Base-by-base conservation (phyloP, 192 early-diverging fungal species). In the Phycomyces blakesleeanus region DNA sequence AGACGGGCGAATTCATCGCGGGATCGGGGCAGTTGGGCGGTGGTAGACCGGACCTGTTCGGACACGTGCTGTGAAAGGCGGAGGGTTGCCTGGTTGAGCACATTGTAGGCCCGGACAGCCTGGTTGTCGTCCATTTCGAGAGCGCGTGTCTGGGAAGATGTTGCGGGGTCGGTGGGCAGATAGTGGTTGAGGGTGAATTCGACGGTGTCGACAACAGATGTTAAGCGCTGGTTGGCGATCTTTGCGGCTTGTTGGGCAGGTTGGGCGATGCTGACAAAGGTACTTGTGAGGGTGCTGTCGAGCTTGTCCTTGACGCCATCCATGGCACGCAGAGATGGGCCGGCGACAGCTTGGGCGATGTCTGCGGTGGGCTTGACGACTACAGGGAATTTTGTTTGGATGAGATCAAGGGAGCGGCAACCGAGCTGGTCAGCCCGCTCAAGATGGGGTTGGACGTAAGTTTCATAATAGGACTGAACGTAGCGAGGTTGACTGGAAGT, bases 351-450 rank as follows among this genome's bases (percentile, higher is more conserved):
- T 40, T 73, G 68, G 21, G 89, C 73, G 50, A 89, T 81, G 63
- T 89, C 83, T 55, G 68, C 69, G 11, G 85, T 86, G 49, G 87
- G 81, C 66, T 82, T 72, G 27, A 69, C 79, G 37, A 89, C 76
- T 51, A 86, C 78, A 9, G 89, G 89, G 73, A 87, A 84, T 41
- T 68, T 76, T 3, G 61, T 66, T 60, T 89, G 86, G 37, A 91
- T 59, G 11, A 81, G 47, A 59, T 87, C 86, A n/a, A 91, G 76
- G 14, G 87, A 86, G 24, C 78, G 75, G 22, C 79, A 81, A 29
- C 85, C 88, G 22, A 87, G 71, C 11, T 78, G 64, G 61, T 91
- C 88, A 9, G 83, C 81, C 15, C 76, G 79, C 50, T 74, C 68
- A 25, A 89, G 67, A 29, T 87, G 87, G 44, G 76, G 73, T 63